phyloP scores from a whole-genome alignment of 176 grass and related monocot genomes.

The Guadua angustifolia region DNA sequence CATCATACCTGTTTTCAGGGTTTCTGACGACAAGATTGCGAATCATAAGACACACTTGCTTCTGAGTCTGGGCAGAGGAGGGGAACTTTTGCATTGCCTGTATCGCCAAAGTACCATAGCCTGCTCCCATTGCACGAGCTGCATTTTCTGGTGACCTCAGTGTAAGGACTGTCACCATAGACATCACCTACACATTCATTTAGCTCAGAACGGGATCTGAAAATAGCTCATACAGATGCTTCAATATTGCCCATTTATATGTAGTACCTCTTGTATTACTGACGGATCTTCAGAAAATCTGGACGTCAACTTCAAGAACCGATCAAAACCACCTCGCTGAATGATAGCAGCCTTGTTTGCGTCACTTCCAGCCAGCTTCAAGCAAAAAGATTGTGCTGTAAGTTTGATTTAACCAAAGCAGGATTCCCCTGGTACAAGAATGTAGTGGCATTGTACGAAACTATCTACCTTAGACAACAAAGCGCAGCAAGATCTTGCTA shows the following conservation, averaged over 20 bases:
- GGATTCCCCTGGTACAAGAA: constrained; percentile 20
- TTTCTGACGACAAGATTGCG: constrained; percentile 94
- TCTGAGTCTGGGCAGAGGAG: constrained; percentile 68
- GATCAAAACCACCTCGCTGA: constrained; percentile 75
- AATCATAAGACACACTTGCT: constrained; percentile 95
- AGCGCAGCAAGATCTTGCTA: constrained; percentile 79
- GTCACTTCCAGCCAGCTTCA: constrained; percentile 88
- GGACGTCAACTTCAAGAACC: constrained; percentile 64
- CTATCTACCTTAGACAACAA: constrained; percentile 82
- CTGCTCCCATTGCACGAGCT: constrained; percentile 65
- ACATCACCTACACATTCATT: constrained; percentile 72
- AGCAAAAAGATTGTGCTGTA: constrained; percentile 34
- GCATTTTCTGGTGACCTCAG: constrained; percentile 87
- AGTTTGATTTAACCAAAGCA: constrained; percentile 27
- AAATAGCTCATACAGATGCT: constrained; percentile 24
- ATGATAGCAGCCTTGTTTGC: constrained; percentile 83
- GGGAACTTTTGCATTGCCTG: constrained; percentile 79
- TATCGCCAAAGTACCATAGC: constrained; percentile 69
- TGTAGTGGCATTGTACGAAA: constrained; percentile 15
- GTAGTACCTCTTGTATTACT: constrained; percentile 82
- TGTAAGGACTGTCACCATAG: constrained; percentile 74
- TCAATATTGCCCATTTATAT: constrained; percentile 20
- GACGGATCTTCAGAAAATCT: constrained; percentile 84
- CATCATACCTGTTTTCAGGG: constrained; percentile 76
- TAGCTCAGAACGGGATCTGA: neutral